Evolutionary conservation across 306 rosid species (phyloP).

Genomic region (Dalbergia cochinchinensis): DNA sequence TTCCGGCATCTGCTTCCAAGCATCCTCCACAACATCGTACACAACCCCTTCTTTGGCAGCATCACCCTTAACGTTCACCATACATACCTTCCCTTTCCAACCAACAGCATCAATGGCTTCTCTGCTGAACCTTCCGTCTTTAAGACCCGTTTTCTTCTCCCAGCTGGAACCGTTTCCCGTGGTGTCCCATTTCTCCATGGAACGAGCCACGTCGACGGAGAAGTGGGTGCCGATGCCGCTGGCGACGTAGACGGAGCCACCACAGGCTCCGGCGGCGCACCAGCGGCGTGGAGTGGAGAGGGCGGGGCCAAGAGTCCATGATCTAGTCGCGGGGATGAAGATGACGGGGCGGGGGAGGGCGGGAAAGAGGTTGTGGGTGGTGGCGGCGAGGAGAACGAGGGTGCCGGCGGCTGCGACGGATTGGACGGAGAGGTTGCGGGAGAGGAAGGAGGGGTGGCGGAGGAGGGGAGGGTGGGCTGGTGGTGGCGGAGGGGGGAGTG

Average conservation of each 20-base stretch:
- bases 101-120: slow-evolving; percentile 91
- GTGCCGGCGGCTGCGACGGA: slow-evolving; percentile 61
- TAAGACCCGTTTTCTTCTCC: slow-evolving; percentile 60
- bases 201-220: slow-evolving; percentile 62
- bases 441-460: slow-evolving; percentile 87
- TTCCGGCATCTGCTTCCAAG: slow-evolving; percentile 77
- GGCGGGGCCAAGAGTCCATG: slow-evolving; percentile 66
- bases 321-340: slow-evolving; percentile 54
- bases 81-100: slow-evolving; percentile 77
- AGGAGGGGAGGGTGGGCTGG: slow-evolving; percentile 55
- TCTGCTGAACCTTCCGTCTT: slow-evolving; percentile 70
- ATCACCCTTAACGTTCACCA: slow-evolving; percentile 82
- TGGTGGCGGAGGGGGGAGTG: slow-evolving; percentile 60
- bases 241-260: slow-evolving; percentile 62
- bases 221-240: slow-evolving; percentile 83
- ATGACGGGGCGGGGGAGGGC: slow-evolving; percentile 75
- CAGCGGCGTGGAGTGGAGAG: slow-evolving; percentile 74
- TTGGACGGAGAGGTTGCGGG: slow-evolving; percentile 76
- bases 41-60: slow-evolving; percentile 67
- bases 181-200: slow-evolving; percentile 64
- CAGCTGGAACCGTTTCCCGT: slow-evolving; percentile 15
- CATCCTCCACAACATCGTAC: slow-evolving; percentile 62
- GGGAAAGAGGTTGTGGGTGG: slow-evolving; percentile 61
- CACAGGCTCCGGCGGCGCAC: slow-evolving; percentile 67
- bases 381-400: slow-evolving; percentile 79